Conservation (phyloP, 768 basidiomycete genomes). For the Tylopilus vinaceipallidus region DNA sequence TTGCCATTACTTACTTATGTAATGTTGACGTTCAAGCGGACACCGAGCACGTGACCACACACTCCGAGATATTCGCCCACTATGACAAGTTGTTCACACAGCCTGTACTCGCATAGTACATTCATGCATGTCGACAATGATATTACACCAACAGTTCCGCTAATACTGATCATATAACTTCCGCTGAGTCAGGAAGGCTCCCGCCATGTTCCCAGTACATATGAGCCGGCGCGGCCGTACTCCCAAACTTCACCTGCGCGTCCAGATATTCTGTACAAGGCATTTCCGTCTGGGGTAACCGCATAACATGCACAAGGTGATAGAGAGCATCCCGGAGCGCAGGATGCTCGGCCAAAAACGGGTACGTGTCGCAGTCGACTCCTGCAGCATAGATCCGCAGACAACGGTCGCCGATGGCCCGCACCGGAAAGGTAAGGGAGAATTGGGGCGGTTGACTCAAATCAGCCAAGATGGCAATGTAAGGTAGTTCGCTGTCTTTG, state of each 20-base stretch:
- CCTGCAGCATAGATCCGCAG: slow-evolving; percentile 7
- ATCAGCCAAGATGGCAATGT: slow-evolving; percentile 14
- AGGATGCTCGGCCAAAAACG: slow-evolving; percentile 4
- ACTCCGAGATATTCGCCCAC: no score
- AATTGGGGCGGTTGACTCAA: neutral
- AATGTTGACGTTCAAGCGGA: no score
- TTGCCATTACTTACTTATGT: no score
- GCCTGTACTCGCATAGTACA: no score
- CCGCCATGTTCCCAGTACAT: slow-evolving; percentile 10
- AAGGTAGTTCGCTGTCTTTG: neutral
- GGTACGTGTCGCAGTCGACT: neutral
- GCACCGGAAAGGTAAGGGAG: slow-evolving; percentile 1
- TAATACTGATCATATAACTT: no score
- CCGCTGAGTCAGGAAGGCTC: neutral
- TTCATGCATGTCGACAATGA: no score
- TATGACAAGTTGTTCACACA: no score
- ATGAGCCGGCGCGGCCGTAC: neutral
- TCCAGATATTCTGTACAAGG: neutral
- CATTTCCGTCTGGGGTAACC: neutral
- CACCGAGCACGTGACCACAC: no score
- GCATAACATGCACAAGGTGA: neutral
- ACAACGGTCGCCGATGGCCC: neutral
- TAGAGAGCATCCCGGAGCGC: neutral
- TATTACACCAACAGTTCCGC: no score
- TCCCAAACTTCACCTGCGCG: slow-evolving; percentile 4